Evolutionary conservation across 306 rosid species (phyloP).

Genomic region (Amphicarpaea edgeworthii): DNA sequence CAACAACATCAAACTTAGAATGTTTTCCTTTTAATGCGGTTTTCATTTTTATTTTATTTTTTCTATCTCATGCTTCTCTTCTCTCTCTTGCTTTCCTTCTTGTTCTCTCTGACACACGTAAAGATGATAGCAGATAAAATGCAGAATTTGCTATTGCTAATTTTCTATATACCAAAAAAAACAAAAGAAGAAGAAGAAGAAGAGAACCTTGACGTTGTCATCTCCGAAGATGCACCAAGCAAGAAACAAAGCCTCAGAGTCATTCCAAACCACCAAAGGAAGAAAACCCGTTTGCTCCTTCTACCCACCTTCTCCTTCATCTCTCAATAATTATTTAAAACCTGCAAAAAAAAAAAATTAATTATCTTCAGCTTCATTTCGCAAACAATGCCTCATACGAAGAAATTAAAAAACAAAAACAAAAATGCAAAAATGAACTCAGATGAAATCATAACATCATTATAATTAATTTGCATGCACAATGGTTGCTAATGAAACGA

Average conservation of each 20-base stretch:
- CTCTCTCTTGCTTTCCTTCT: slow-evolving; percentile 2
- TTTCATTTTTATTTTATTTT: no score
- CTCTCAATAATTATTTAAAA: background rate
- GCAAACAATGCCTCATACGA: background rate
- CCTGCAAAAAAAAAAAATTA: slow-evolving; percentile 10
- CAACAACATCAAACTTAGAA: slow-evolving; percentile 38
- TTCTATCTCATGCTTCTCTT: slow-evolving; percentile 10
- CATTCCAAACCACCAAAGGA: slow-evolving; percentile 53
- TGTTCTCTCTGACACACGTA: slow-evolving; percentile 48
- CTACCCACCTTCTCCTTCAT: slow-evolving; percentile 46
- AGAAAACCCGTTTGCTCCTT: slow-evolving; percentile 27
- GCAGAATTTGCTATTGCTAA: slow-evolving; percentile 17
- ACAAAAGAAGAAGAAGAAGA: slow-evolving; percentile 36
- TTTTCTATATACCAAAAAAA: background rate
- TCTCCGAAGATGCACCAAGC: slow-evolving; percentile 44
- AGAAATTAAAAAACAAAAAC: slow-evolving; percentile 1
- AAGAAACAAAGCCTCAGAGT: slow-evolving; percentile 45
- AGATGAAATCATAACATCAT: slow-evolving; percentile 4
- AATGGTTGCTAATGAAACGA: background rate
- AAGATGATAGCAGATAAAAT: slow-evolving; percentile 43
- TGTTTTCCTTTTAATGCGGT: slow-evolving; percentile 26
- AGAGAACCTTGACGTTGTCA: slow-evolving; percentile 52
- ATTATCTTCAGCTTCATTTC: slow-evolving; percentile 19
- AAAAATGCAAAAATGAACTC: background rate
- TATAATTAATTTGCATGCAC: no score